Evolutionary conservation across 352 stramenopile species (phyloP), one percentile per base, ranked within the genome.

Genomic region (Pythium chondricola): DNA sequence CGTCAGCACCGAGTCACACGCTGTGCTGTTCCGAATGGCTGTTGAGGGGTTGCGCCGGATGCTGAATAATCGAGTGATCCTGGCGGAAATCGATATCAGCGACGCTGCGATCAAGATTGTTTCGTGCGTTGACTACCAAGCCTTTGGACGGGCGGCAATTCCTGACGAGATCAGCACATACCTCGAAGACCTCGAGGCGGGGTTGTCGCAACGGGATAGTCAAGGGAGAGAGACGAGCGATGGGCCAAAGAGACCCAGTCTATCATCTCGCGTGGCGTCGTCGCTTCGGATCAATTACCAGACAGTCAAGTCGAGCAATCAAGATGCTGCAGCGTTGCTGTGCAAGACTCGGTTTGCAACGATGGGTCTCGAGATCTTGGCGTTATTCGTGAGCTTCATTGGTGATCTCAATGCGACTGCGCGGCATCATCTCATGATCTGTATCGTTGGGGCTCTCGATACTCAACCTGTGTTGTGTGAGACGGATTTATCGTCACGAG

Each of bases 31-130:
- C 47, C 61, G 77, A 22, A 85, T 92, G 71, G 80, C 79, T 7
- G 79, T 94, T 11, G 57, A 65, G 48, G 81, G 75, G 11, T 76
- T 92, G 11, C 71, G 69, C 14, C 52, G 42, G 0, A 94, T 94
- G 83, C 57, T 94, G 4, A 71, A 83, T 63, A 94, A 94, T 48
- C 80, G 83, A 29, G 51, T 75, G 7, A 72, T 94, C 30, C 64
- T 94, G 14, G 58, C 71, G 43, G 80, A 94, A 56, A 74, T 92
- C n/a, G 80, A 94, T 57, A 63, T 94, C n/a, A 90, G 69, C 39
- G 83, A 94, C 47, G 66, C 85, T 20, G 70, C 67, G 26, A 63
- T 82, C 13, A 94, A 94, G 52, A 55, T 94, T 17, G 69, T 91
- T 22, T 83, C 80, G 6, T 90, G 77, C 51, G 81, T 94, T 40